These are phyloP conservation scores for Candida verbasci DNA, from an alignment of 805 yeast genomes.

Conservation along the genomic window DNA sequence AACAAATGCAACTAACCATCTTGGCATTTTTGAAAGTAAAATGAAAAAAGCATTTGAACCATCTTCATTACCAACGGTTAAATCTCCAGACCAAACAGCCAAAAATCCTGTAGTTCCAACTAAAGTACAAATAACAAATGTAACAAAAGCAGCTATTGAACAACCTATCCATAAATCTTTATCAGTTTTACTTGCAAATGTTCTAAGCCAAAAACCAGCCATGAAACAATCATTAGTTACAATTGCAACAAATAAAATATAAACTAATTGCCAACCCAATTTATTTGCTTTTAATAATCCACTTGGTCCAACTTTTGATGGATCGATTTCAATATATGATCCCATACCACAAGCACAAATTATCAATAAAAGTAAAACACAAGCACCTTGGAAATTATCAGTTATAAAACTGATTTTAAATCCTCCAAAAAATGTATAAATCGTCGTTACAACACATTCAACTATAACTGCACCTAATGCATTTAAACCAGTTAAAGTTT, in stretches of 20 bases:
- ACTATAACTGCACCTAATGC: slow-evolving; percentile 80
- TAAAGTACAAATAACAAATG: slow-evolving; percentile 59
- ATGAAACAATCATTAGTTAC: slow-evolving; percentile 86
- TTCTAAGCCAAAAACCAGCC: slow-evolving; percentile 91
- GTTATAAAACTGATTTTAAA: slow-evolving; percentile 85
- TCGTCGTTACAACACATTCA: slow-evolving; percentile 81
- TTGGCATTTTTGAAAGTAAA: slow-evolving; percentile 67
- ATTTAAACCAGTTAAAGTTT: slow-evolving; percentile 70
- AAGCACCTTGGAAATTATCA: slow-evolving; percentile 77
- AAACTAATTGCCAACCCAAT: slow-evolving; percentile 86
- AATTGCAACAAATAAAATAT: slow-evolving; percentile 81
- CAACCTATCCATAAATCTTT: slow-evolving; percentile 74
- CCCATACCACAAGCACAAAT: slow-evolving; percentile 81
- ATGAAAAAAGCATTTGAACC: slow-evolving; percentile 72
- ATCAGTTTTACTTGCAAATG: slow-evolving; percentile 82
- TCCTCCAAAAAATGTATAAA: slow-evolving; percentile 86
- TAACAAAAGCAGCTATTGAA: slow-evolving; percentile 65
- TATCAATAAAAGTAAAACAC: slow-evolving; percentile 62
- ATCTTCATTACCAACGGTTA: slow-evolving; percentile 46
- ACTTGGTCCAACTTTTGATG: slow-evolving; percentile 57
- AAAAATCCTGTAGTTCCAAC: slow-evolving; percentile 81
- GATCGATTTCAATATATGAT: slow-evolving; percentile 59
- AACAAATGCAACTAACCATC: slow-evolving; percentile 83
- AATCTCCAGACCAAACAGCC: slow-evolving; percentile 86
- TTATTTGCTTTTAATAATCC: slow-evolving; percentile 62